A percentile compares a stretch with the other conserved stretches of the same genome.
phyloP scores from a whole-genome alignment of 345 rosid genomes.

The Sisymbrium irio region DNA sequence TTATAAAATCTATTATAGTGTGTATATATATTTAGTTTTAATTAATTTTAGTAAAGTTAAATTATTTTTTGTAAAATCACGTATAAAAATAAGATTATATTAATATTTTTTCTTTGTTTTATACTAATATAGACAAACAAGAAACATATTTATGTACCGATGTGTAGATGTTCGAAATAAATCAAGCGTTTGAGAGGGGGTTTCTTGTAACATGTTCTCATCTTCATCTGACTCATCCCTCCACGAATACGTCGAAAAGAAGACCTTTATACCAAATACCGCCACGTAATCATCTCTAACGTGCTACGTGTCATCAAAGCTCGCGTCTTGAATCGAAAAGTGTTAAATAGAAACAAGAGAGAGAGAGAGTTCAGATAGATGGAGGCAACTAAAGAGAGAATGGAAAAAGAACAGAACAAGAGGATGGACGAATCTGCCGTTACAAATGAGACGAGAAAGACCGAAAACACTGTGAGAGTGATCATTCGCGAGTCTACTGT shows the following conservation, averaged over 20 bases:
- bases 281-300: slow-evolving; percentile 7
- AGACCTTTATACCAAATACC: background rate
- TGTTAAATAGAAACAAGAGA: background rate
- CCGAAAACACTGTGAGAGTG: slow-evolving; percentile 2
- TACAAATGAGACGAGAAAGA: slow-evolving; percentile 1
- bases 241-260: background rate
- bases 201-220: background rate
- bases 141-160: background rate
- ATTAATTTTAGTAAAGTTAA: too few relatives aligned
- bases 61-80: too few relatives aligned
- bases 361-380: slow-evolving; percentile 2
- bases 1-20: too few relatives aligned
- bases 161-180: background rate
- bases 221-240: slow-evolving; percentile 6
- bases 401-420: slow-evolving; percentile 9
- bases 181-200: background rate
- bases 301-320: background rate
- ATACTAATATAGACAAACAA: too few relatives aligned
- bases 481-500: slow-evolving; percentile 21
- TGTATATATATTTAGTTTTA: too few relatives aligned
- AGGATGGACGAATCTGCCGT: background rate
- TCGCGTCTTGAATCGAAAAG: background rate
- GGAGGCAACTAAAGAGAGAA: slow-evolving; percentile 37
- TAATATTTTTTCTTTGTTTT: too few relatives aligned
- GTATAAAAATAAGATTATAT: too few relatives aligned